A percentile compares a stretch with the other conserved stretches of the same genome.
These are phyloP conservation scores for Chimonanthus praecox DNA, from an alignment of 164 flowering plant genomes.

Conservation along the genomic window DNA sequence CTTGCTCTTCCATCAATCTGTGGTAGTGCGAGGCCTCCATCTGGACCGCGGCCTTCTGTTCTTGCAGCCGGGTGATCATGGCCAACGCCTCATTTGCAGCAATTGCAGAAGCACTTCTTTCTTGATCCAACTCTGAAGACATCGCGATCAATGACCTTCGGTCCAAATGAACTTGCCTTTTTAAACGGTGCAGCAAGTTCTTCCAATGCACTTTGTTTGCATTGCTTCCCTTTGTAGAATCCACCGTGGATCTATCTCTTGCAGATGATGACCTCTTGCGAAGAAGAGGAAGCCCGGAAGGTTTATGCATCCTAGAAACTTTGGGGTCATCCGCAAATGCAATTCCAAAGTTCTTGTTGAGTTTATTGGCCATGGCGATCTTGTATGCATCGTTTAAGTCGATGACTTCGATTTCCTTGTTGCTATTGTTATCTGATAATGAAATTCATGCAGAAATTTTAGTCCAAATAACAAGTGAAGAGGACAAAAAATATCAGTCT, in stretches of 20 bases:
- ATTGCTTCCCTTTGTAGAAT: conserved; percentile 22
- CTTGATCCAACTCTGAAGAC: conserved; percentile 64
- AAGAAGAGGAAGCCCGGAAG: conserved; percentile 33
- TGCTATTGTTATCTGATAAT: conserved; percentile 20
- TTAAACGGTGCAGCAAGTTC: conserved; percentile 31
- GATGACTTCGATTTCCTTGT: conserved; percentile 15
- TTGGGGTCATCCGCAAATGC: conserved; percentile 21
- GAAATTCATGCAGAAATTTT: conserved; percentile 6
- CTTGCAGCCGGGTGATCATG: conserved; percentile 89
- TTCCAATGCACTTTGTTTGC: conserved; percentile 42
- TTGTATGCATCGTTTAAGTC: neutral
- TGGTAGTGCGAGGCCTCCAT: conserved; percentile 86
- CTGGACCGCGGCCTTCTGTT: conserved; percentile 83
- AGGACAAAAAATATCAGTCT: neutral
- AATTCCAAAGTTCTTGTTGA: neutral
- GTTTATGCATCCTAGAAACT: conserved; percentile 41
- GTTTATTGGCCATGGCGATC: neutral
- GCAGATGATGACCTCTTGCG: conserved; percentile 35
- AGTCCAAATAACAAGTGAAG: neutral
- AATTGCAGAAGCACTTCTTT: conserved; percentile 83
- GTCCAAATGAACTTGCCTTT: conserved; percentile 50
- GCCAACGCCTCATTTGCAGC: conserved; percentile 93
- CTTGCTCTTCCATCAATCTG: conserved; percentile 96
- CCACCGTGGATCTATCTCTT: conserved; percentile 15
- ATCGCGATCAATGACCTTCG: conserved; percentile 44